Percentiles rank a stretch among this genome's conserved stretches.
phyloP scores from a whole-genome alignment of 768 basidiomycete genomes.

The Auricularia cornea region DNA sequence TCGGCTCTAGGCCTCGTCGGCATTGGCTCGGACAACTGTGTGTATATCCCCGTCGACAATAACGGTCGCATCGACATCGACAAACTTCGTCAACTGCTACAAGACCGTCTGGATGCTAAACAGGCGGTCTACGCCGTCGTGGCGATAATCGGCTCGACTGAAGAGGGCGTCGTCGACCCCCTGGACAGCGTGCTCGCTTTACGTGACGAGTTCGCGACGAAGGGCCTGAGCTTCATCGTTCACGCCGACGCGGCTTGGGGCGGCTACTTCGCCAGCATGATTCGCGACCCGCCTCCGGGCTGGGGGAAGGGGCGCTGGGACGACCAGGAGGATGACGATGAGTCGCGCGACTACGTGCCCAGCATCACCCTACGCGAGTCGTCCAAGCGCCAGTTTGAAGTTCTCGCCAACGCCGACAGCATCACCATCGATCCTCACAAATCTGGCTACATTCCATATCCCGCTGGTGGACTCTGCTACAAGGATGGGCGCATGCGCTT shows the following conservation, averaged over 20 bases:
- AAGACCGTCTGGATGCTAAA: constrained; percentile 20
- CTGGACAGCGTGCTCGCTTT: constrained; percentile 29
- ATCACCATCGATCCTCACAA: constrained; percentile 38
- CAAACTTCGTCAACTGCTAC: background rate
- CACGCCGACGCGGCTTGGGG: constrained; percentile 38
- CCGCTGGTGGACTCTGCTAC: constrained; percentile 35
- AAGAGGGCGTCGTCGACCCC: constrained; percentile 37
- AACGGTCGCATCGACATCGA: constrained; percentile 20
- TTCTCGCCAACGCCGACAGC: constrained; percentile 26
- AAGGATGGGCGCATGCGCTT: constrained; percentile 29
- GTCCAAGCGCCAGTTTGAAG: constrained; percentile 22
- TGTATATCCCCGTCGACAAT: constrained; percentile 28
- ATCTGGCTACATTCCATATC: constrained; percentile 35
- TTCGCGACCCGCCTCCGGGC: background rate
- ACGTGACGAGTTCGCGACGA: constrained; percentile 21
- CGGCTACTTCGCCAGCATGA: background rate
- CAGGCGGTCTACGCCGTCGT: constrained; percentile 35
- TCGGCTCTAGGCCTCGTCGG: constrained; percentile 30
- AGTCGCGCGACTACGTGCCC: constrained; percentile 20
- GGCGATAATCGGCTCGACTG: constrained; percentile 36
- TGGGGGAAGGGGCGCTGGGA: background rate
- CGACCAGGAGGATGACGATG: background rate
- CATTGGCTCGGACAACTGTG: constrained; percentile 33
- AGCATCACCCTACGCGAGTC: constrained; percentile 20
- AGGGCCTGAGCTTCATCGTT: constrained; percentile 32